Conservation (phyloP, 257 asterid genomes). For the Lycium ferocissimum region DNA sequence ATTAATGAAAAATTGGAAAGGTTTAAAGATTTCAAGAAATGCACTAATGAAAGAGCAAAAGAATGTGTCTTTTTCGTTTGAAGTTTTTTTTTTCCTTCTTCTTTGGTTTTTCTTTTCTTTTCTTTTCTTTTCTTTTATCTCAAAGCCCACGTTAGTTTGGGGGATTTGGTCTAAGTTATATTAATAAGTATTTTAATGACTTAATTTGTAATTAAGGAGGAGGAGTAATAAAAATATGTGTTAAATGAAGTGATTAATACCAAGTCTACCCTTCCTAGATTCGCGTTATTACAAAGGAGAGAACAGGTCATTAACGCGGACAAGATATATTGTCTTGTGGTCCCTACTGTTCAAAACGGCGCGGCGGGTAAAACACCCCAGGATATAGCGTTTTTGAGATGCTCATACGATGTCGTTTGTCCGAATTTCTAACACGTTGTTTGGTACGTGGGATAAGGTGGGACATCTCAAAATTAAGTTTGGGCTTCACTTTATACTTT, state of each 20-base stretch:
- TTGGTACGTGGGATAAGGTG: no score
- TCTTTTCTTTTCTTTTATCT: constrained; percentile 32
- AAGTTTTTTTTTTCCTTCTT: constrained; percentile 17
- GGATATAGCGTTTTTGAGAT: neutral
- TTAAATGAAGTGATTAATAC: constrained; percentile 43
- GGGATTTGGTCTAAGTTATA: constrained; percentile 65
- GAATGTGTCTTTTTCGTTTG: constrained; percentile 31
- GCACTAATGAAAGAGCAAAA: constrained; percentile 24
- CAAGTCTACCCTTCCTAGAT: constrained; percentile 53
- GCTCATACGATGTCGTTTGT: neutral
- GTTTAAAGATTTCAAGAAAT: neutral
- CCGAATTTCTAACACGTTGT: no score
- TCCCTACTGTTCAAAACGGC: constrained; percentile 47
- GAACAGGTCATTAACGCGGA: constrained; percentile 46
- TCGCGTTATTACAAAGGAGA: constrained; percentile 38
- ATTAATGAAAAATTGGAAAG: constrained; percentile 38
- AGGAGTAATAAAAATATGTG: constrained; percentile 28
- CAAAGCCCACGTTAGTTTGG: constrained; percentile 57
- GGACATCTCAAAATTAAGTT: no score
- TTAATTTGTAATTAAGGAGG: constrained; percentile 31
- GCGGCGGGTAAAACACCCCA: constrained; percentile 23
- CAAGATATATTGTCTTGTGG: constrained; percentile 23
- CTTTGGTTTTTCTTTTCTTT: constrained; percentile 22
- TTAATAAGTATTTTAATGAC: constrained; percentile 3
- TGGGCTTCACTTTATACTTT: no score